These are phyloP conservation scores for Astragalus glycyphyllos DNA, from an alignment of 306 rosid species.

Conservation along the genomic window DNA sequence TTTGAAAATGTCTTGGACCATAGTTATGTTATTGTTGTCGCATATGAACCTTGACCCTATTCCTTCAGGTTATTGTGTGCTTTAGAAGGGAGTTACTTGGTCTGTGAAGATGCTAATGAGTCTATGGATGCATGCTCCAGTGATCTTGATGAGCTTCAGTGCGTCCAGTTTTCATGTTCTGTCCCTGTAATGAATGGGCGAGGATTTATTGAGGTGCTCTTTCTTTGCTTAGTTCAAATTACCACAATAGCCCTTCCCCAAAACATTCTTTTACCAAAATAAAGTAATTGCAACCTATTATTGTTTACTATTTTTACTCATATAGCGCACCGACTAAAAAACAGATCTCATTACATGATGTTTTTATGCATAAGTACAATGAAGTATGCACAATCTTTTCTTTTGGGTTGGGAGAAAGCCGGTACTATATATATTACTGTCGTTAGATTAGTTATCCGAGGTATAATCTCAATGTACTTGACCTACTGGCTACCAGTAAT, in stretches of 20 bases:
- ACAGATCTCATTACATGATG: neutral
- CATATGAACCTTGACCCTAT: constrained; percentile 25
- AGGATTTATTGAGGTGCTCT: constrained; percentile 83
- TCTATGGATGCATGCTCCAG: constrained; percentile 49
- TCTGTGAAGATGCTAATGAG: constrained; percentile 59
- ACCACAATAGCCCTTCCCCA: neutral
- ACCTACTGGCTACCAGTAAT: neutral
- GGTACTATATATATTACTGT: neutral
- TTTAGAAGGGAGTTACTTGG: constrained; percentile 76
- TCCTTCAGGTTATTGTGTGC: constrained; percentile 80
- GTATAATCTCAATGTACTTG: constrained; percentile 16
- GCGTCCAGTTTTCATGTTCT: constrained; percentile 73
- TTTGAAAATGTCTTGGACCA: constrained; percentile 29
- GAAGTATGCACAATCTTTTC: constrained; percentile 6
- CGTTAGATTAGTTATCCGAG: constrained; percentile 25
- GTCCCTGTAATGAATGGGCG: constrained; percentile 75
- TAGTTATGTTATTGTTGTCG: neutral
- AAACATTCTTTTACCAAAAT: constrained; percentile 1
- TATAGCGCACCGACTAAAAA: constrained; percentile 9
- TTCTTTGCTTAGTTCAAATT: constrained; percentile 30
- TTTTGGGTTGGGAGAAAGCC: constrained; percentile 12
- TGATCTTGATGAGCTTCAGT: constrained; percentile 63
- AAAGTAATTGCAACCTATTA: neutral
- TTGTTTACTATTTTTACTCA: constrained; percentile 22
- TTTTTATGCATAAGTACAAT: constrained; percentile 16